phyloP scores from a whole-genome alignment of 192 early-diverging fungal genomes.

The Mycoemilia scoparia region DNA sequence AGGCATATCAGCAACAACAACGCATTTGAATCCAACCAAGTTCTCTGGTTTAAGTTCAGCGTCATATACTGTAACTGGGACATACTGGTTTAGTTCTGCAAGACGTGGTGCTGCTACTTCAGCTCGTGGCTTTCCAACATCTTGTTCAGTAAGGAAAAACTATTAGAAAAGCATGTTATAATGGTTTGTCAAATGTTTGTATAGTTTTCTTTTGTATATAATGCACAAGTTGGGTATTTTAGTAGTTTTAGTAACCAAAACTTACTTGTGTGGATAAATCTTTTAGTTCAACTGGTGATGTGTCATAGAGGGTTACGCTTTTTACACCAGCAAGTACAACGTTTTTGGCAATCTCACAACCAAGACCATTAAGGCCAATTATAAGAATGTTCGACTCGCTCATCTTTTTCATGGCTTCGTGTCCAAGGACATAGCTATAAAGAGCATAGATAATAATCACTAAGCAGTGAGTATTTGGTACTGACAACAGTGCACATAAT shows the following conservation, averaged over 20 bases:
- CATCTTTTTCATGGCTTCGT: conserved; percentile 98
- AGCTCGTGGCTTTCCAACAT: conserved; percentile 77
- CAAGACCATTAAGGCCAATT: conserved; percentile 88
- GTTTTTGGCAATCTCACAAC: conserved; percentile 98
- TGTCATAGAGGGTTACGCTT: conserved; percentile 90
- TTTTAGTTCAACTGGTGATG: conserved; percentile 43
- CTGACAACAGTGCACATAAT: too few relatives aligned
- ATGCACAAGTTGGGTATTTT: not conserved
- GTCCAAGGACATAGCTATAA: conserved; percentile 70
- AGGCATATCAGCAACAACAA: conserved; percentile 73
- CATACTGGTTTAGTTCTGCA: conserved; percentile 93
- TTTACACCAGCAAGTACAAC: conserved; percentile 97
- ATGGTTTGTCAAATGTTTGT: not conserved
- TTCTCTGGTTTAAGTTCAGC: conserved; percentile 57
- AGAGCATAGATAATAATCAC: conserved; percentile 6
- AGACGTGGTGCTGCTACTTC: conserved; percentile 54
- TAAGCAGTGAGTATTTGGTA: conserved; percentile 10
- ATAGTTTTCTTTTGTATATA: not conserved
- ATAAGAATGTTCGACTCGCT: conserved; percentile 87
- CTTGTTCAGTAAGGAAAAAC: conserved; percentile 75
- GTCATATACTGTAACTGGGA: conserved; percentile 71
- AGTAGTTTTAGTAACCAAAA: not conserved
- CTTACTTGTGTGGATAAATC: conserved; percentile 88
- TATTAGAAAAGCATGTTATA: too few relatives aligned
- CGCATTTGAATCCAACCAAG: conserved; percentile 42